These are phyloP conservation scores for Lithospermum erythrorhizon DNA, from an alignment of 257 asterid species.

Conservation along the genomic window DNA sequence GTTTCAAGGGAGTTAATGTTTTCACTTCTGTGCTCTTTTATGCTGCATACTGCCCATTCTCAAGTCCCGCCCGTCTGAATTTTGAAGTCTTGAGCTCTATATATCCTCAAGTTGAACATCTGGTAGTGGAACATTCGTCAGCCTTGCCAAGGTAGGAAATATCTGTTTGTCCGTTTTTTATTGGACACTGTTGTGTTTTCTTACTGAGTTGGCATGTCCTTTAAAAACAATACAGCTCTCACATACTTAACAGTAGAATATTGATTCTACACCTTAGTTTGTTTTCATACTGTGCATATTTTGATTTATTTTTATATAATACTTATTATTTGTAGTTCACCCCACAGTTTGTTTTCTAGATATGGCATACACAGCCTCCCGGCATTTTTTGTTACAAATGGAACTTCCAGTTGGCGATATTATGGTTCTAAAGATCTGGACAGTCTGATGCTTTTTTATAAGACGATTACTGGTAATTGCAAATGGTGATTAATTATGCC, in stretches of 20 bases:
- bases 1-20: not conserved
- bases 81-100: conserved; percentile 38
- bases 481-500: not conserved
- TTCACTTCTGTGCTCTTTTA: conserved; percentile 12
- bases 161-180: not conserved
- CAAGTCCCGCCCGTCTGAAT: conserved; percentile 24
- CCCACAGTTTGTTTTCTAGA: conserved; percentile 55
- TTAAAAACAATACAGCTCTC: not conserved
- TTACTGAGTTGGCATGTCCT: not conserved
- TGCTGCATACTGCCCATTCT: conserved; percentile 58
- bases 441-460: conserved; percentile 40
- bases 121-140: conserved; percentile 45
- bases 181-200: not conserved
- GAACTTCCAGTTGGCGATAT: conserved; percentile 28
- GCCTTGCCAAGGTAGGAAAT: conserved; percentile 43
- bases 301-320: not conserved
- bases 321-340: conserved; percentile 12
- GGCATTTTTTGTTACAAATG: conserved; percentile 40
- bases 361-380: conserved; percentile 69
- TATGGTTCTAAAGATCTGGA: conserved; percentile 47
- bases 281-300: not conserved
- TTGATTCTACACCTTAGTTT: not conserved
- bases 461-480: conserved; percentile 49
- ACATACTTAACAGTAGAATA: too few relatives aligned
- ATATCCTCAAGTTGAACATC: conserved; percentile 52